These are phyloP conservation scores for Zasmidium citrigriseum DNA, from an alignment of 2,329 filamentous ascomycete species.

Conservation along the genomic window DNA sequence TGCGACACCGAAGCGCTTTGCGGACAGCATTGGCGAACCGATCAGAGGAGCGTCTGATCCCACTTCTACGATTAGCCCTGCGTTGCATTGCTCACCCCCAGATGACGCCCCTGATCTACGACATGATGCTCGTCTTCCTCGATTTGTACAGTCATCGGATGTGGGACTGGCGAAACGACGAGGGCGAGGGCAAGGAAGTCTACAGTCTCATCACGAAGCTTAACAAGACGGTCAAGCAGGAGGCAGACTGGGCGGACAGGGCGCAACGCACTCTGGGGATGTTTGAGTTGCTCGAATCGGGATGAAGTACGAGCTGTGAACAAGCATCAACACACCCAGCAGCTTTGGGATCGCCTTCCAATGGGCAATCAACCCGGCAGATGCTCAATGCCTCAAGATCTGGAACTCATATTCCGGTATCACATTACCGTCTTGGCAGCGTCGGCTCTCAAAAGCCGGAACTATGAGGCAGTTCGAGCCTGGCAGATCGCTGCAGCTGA, in stretches of 20 bases:
- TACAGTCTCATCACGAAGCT: slow-evolving; percentile 68
- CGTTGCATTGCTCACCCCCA: slow-evolving; percentile 80
- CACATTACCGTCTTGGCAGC: too few species aligned
- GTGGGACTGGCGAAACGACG: slow-evolving; percentile 44
- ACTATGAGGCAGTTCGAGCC: too few species aligned
- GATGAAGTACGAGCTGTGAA: too few species aligned
- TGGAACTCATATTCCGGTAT: too few species aligned
- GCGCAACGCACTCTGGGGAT: slow-evolving; percentile 83
- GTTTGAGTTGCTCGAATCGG: slow-evolving; percentile 74
- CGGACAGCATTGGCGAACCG: slow-evolving; percentile 76
- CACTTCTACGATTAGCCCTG: slow-evolving; percentile 80
- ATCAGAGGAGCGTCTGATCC: slow-evolving; percentile 78
- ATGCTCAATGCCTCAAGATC: too few species aligned
- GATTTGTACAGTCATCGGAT: slow-evolving; percentile 85
- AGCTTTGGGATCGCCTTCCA: too few species aligned
- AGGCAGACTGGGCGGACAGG: slow-evolving; percentile 81
- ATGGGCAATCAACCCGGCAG: too few species aligned
- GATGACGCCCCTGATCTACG: slow-evolving; percentile 77
- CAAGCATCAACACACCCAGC: too few species aligned
- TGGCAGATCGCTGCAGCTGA: too few species aligned
- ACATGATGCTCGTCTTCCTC: slow-evolving; percentile 77
- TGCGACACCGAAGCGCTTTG: slow-evolving; percentile 85
- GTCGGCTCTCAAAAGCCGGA: too few species aligned
- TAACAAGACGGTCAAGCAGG: slow-evolving; percentile 67
- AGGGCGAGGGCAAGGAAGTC: slow-evolving; percentile 30